Conservation (phyloP, 768 basidiomycete species). For the Multifurca ochricompacta region DNA sequence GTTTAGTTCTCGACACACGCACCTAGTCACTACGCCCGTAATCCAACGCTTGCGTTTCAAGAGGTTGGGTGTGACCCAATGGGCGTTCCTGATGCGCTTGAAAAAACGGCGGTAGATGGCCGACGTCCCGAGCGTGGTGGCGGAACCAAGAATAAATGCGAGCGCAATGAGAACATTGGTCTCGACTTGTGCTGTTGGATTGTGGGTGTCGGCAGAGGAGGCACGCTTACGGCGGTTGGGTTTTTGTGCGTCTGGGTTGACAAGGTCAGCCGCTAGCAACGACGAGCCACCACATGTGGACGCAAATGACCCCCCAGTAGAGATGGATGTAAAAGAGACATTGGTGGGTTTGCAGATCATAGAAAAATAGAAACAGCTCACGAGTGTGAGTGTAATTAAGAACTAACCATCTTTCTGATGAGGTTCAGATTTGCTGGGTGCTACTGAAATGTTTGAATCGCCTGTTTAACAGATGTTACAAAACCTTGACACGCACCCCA, state of each 20-base stretch:
- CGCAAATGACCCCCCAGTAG: background rate
- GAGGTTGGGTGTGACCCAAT: conserved; percentile 62
- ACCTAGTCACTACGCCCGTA: conserved; percentile 78
- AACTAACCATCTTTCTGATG: background rate
- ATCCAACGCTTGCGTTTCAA: conserved; percentile 58
- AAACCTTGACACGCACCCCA: too few relatives aligned
- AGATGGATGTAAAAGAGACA: background rate
- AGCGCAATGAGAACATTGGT: background rate
- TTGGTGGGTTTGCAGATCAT: too few relatives aligned
- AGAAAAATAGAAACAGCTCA: too few relatives aligned
- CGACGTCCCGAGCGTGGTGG: conserved; percentile 31
- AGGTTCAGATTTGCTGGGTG: background rate
- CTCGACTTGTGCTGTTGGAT: background rate
- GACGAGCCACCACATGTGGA: background rate
- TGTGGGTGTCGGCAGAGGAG: background rate
- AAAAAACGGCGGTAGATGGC: conserved; percentile 40
- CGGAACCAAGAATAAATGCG: conserved; percentile 29
- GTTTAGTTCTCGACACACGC: conserved; percentile 18
- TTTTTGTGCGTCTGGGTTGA: conserved; percentile 53
- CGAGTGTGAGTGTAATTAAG: background rate
- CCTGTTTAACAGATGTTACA: too few relatives aligned
- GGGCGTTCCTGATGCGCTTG: conserved; percentile 52
- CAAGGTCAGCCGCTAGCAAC: conserved; percentile 31
- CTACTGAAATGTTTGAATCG: too few relatives aligned
- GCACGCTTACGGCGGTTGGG: conserved; percentile 35